Percentiles rank a stretch among this genome's conserved stretches.
phyloP scores from a whole-genome alignment of 1,139 yeast species.

The Suhomyces maxii region DNA sequence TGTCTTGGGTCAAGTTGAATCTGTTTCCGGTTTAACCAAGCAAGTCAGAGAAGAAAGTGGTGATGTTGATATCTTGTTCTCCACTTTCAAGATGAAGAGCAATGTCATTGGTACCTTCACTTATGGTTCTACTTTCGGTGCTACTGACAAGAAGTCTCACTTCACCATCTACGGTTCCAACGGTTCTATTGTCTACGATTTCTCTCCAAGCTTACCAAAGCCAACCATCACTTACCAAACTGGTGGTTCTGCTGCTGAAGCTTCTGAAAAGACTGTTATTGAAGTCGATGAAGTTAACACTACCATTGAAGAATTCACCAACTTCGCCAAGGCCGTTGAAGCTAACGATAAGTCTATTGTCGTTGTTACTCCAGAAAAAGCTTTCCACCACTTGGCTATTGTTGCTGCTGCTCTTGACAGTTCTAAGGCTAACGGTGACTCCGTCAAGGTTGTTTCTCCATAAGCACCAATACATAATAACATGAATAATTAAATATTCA shows the following conservation, averaged over 20 bases:
- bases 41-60: conserved; percentile 79
- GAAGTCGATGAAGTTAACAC: conserved; percentile 58
- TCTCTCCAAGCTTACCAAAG: conserved; percentile 50
- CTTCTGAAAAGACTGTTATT: conserved; percentile 47
- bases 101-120: conserved; percentile 85
- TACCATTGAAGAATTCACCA: conserved; percentile 62
- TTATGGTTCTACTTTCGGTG: conserved; percentile 89
- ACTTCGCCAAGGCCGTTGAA: conserved; percentile 68
- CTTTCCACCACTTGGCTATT: conserved; percentile 90
- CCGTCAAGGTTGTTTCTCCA: conserved; percentile 48
- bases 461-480: not conserved
- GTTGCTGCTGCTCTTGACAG: conserved; percentile 82
- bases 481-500: too few species aligned
- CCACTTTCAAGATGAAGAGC: conserved; percentile 60
- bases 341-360: conserved; percentile 62
- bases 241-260: conserved; percentile 39
- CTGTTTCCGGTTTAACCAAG: conserved; percentile 69
- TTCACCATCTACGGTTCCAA: conserved; percentile 74
- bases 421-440: conserved; percentile 57
- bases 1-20: conserved; percentile 71
- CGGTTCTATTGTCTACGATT: conserved; percentile 70
- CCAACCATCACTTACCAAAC: conserved; percentile 52
- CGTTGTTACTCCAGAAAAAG: conserved; percentile 63
- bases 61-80: conserved; percentile 73
- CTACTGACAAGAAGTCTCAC: conserved; percentile 64